A percentile compares a stretch with the other conserved stretches of the same genome.
These are phyloP conservation scores for Cylindrotheca closterium DNA, from an alignment of 108 stramenopile genomes.

Conservation along the genomic window DNA sequence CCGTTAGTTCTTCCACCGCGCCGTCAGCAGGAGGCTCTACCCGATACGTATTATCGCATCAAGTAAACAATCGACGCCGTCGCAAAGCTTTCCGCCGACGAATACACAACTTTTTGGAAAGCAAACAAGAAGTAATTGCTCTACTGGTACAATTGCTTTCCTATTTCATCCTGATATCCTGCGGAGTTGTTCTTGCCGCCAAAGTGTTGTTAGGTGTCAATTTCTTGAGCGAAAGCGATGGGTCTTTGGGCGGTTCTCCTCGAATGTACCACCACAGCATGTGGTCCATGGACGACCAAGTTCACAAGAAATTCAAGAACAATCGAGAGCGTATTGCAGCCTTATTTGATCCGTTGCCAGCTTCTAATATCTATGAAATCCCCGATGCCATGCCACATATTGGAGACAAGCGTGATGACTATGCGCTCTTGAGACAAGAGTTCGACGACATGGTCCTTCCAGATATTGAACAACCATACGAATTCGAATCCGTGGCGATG, in stretches of 20 bases:
- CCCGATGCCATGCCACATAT: conserved; percentile 56
- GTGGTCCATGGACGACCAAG: too few relatives aligned
- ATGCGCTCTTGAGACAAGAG: conserved; percentile 52
- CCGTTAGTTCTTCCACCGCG: too few relatives aligned
- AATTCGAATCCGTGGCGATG: conserved; percentile 15
- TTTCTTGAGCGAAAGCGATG: not conserved
- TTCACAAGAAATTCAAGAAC: too few relatives aligned
- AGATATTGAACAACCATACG: conserved; percentile 8
- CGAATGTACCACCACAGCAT: not conserved
- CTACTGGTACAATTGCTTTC: not conserved
- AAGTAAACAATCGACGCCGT: too few relatives aligned
- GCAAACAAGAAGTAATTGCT: not conserved
- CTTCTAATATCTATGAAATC: conserved; percentile 37
- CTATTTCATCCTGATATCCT: not conserved
- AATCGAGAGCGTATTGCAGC: too few relatives aligned
- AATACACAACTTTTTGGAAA: not conserved
- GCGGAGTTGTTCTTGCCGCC: not conserved
- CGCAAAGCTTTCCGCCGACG: too few relatives aligned
- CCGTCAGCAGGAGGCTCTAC: too few relatives aligned
- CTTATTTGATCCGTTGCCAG: too few relatives aligned
- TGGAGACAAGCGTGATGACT: conserved; percentile 55
- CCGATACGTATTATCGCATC: too few relatives aligned
- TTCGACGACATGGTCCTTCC: conserved; percentile 20
- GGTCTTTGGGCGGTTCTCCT: too few relatives aligned
- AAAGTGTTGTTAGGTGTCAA: not conserved